Conservation (phyloP, 257 asterid species). For the Euphrasia confusa region DNA sequence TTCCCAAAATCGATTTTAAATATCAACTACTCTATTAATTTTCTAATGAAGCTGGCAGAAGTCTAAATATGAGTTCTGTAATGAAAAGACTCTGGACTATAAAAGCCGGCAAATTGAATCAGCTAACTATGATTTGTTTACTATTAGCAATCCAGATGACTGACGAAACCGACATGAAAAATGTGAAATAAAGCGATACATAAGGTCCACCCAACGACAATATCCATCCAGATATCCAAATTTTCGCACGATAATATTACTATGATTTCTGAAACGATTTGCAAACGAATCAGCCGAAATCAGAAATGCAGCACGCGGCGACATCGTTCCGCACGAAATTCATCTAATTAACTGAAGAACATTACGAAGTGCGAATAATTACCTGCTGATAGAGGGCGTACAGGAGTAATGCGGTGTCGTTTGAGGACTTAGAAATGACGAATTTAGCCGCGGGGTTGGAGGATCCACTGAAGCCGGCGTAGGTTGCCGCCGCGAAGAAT, state of each 20-base stretch:
- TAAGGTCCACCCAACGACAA: too few species aligned
- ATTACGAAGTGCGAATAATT: slow-evolving; percentile 5
- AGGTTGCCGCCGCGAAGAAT: slow-evolving; percentile 89
- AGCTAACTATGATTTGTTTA: background rate
- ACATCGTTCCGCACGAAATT: slow-evolving; percentile 29
- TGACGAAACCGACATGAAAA: slow-evolving; percentile 1
- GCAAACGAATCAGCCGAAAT: slow-evolving; percentile 15
- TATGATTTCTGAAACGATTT: background rate
- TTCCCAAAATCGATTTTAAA: background rate
- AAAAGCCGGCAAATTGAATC: slow-evolving; percentile 16
- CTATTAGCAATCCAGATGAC: slow-evolving; percentile 8
- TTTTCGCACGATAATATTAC: too few species aligned
- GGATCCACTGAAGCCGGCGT: slow-evolving; percentile 88
- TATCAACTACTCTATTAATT: background rate
- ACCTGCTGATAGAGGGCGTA: slow-evolving; percentile 92
- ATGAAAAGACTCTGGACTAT: background rate
- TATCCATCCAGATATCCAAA: too few species aligned
- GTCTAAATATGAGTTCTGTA: slow-evolving; percentile 11
- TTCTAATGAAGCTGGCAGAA: background rate
- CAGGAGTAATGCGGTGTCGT: slow-evolving; percentile 79
- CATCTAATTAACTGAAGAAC: slow-evolving; percentile 13
- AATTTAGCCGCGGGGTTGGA: slow-evolving; percentile 52
- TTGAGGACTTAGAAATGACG: slow-evolving; percentile 73
- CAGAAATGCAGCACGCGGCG: background rate
- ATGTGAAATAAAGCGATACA: background rate